A percentile compares a stretch with the other conserved stretches of the same genome.
Evolutionary conservation across 306 rosid genomes (phyloP).

Genomic region (Quercus alba): DNA sequence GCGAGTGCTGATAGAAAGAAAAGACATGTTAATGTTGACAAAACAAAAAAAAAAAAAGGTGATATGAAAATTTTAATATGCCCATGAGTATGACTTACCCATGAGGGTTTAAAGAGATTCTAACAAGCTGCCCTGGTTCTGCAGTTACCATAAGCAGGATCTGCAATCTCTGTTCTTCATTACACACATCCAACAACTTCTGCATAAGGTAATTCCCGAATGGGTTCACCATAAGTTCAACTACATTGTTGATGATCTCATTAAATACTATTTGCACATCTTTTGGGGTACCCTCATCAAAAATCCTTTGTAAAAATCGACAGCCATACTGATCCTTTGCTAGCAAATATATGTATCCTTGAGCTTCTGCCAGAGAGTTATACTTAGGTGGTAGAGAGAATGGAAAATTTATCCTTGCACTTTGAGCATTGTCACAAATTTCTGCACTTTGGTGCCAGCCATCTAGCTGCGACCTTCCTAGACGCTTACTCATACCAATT

Average conservation of each 20-base stretch:
- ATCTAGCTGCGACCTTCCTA: conserved; percentile 26
- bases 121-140: conserved; percentile 48
- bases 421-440: conserved; percentile 29
- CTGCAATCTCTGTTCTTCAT: conserved; percentile 48
- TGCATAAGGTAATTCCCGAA: conserved; percentile 63
- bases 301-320: conserved; percentile 42
- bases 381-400: conserved; percentile 21
- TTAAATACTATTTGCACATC: conserved; percentile 43
- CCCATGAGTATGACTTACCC: conserved; percentile 41
- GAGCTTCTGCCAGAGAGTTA: conserved; percentile 39
- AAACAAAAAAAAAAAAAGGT: neutral
- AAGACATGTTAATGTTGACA: neutral
- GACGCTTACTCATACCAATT: conserved; percentile 24
- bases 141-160: conserved; percentile 37
- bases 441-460: conserved; percentile 18
- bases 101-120: conserved; percentile 52
- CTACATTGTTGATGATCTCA: conserved; percentile 48
- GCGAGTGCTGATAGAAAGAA: conserved; percentile 50
- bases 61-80: conserved; percentile 6
- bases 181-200: conserved; percentile 54
- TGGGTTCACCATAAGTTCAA: conserved; percentile 57
- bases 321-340: conserved; percentile 62
- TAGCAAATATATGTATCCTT: conserved; percentile 31
- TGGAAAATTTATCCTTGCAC: conserved; percentile 18
- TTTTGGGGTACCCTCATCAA: conserved; percentile 39